A percentile compares a stretch with the other conserved stretches of the same genome.
phyloP scores from a whole-genome alignment of 805 yeast species.

The Saccharomycopsis sp. region DNA sequence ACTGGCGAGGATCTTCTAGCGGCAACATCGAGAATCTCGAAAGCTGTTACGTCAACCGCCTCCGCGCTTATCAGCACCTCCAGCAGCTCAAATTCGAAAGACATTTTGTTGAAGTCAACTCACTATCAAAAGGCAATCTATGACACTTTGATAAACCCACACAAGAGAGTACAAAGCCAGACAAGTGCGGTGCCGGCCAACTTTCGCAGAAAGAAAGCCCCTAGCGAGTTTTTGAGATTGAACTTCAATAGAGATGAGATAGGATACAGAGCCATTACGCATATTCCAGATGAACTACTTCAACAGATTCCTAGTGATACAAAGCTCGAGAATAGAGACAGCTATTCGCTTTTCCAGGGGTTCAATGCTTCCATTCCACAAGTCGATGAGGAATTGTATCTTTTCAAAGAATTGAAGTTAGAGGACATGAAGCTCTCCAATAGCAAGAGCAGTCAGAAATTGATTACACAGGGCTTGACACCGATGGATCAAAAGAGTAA shows the following conservation, averaged over 20 bases:
- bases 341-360: slow-evolving; percentile 59
- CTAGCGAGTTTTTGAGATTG: slow-evolving; percentile 27
- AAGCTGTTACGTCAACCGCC: slow-evolving; percentile 48
- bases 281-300: slow-evolving; percentile 55
- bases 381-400: slow-evolving; percentile 32
- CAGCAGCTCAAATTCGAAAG: slow-evolving; percentile 21
- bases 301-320: slow-evolving; percentile 38
- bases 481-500: slow-evolving; percentile 21
- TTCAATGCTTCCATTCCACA: slow-evolving; percentile 51
- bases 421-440: slow-evolving; percentile 9
- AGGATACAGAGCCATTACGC: slow-evolving; percentile 39
- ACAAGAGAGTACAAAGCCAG: slow-evolving; percentile 22
- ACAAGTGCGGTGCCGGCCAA: slow-evolving; percentile 21
- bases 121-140: slow-evolving; percentile 39
- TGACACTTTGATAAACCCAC: slow-evolving; percentile 32
- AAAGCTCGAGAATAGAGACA: slow-evolving; percentile 19
- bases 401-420: slow-evolving; percentile 19
- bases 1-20: slow-evolving; percentile 24
- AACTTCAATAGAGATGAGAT: slow-evolving; percentile 29
- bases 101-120: slow-evolving; percentile 31
- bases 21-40: slow-evolving; percentile 32
- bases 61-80: slow-evolving; percentile 35
- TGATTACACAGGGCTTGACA: slow-evolving; percentile 14
- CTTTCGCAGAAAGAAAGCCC: slow-evolving; percentile 25
- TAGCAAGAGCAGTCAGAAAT: slow-evolving; percentile 7